Base-by-base conservation (phyloP, 352 stramenopile genomes). In the Phytopythium helicoides region DNA sequence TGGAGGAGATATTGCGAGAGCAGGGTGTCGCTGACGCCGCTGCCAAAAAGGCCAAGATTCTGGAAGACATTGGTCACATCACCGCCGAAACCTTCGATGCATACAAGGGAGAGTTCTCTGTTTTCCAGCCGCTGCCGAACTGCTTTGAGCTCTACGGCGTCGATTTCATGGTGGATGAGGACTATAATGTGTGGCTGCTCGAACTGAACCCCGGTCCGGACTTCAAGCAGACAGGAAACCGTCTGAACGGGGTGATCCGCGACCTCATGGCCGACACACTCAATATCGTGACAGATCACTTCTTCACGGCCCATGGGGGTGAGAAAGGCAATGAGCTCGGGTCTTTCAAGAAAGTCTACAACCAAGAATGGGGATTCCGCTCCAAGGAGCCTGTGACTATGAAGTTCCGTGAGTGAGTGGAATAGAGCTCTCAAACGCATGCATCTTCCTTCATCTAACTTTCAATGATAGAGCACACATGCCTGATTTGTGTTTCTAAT, bases 91-190 rank as follows among this genome's bases (percentile, higher is more conserved):
- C 75, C 3, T 91, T 89, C 49, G 68, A 80, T 31, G 75, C 75
- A 10, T 89, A 86, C 64, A 81, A 88, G 52, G 73, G 72, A 19
- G 81, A 91, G 57, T 89, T 87, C 54, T 83, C 69, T 5, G 78
- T 91, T 23, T 91, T 87, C 52, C 71, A 81, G 48, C 81, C 81
- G 16, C 55, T 89, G 23, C 62, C 72, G 22, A 84, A 82, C 39
- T 91, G 77, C 54, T 91, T 89, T 46, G 81, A 91, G 50, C 66
- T 89, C 53, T 91, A 86, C 50, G 81, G 81, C 23, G 71, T 89
- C 18, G 81, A 91, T 54, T 91, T 91, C 46, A 70, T 91, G 56
- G 69, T 89, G 3, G 81, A 87, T 36, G 62, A 87, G 22, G 67
- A 85, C 54, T 81, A 83, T 19, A 77, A 86, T 39, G 73, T 87